phyloP scores from a whole-genome alignment of 164 flowering plant genomes.

The Sextonia rubra region DNA sequence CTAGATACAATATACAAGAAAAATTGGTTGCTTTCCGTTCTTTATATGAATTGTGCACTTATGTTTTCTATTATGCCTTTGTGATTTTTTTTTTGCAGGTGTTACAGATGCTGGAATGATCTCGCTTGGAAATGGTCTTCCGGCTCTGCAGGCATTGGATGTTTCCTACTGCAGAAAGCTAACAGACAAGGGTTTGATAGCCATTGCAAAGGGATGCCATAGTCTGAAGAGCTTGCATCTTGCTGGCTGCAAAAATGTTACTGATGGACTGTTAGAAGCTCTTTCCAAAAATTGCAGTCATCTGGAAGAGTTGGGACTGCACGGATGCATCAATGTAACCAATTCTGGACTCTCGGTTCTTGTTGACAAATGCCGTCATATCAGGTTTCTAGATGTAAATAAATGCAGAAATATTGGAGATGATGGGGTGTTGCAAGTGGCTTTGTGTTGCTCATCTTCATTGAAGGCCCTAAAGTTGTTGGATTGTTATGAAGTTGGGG shows the following conservation, averaged over 20 bases:
- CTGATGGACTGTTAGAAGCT: conserved; percentile 43
- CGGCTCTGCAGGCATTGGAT: conserved; percentile 65
- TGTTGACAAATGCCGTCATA: conserved; percentile 55
- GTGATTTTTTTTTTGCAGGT: conserved; percentile 36
- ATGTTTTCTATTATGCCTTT: not conserved
- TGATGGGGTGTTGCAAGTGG: conserved; percentile 48
- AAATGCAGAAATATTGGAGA: conserved; percentile 82
- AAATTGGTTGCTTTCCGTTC: not conserved
- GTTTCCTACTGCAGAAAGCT: conserved; percentile 78
- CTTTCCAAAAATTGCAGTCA: conserved; percentile 60
- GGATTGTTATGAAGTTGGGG: conserved; percentile 76
- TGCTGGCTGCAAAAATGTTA: conserved; percentile 61
- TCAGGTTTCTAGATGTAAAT: conserved; percentile 56
- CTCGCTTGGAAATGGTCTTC: conserved; percentile 59
- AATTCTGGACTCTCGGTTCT: conserved; percentile 66
- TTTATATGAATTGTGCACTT: not conserved
- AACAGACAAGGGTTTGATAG: conserved; percentile 73
- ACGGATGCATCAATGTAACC: conserved; percentile 66
- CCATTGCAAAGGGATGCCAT: conserved; percentile 64
- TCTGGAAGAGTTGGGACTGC: conserved; percentile 63
- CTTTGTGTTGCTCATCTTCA: conserved; percentile 57
- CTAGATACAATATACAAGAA: no score
- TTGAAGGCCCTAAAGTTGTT: conserved; percentile 60
- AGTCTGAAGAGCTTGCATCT: conserved; percentile 60
- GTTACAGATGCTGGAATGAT: conserved; percentile 76